These are phyloP conservation scores for Filobasidium floriforme DNA, from an alignment of 768 basidiomycete genomes.

Conservation along the genomic window DNA sequence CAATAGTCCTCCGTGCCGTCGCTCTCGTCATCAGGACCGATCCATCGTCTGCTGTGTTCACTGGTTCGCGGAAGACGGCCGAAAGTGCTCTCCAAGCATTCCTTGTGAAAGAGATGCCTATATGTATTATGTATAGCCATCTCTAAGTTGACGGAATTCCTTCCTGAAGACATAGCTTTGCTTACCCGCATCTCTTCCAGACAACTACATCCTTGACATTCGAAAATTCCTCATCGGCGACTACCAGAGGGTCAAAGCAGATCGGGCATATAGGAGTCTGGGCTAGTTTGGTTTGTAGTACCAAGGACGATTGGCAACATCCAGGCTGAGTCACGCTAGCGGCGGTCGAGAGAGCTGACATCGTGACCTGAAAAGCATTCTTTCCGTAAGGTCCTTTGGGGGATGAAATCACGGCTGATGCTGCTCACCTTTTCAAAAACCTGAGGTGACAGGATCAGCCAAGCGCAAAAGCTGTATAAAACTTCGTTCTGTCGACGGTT, in stretches of 20 bases:
- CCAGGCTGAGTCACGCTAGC: not conserved
- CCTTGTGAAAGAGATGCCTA: not conserved
- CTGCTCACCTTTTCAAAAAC: no score
- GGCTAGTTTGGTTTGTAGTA: not conserved
- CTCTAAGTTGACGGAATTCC: no score
- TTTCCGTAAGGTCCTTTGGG: no score
- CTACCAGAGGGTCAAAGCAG: not conserved
- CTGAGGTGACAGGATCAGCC: no score
- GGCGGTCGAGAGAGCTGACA: not conserved
- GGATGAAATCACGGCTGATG: no score
- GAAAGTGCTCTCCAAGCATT: not conserved
- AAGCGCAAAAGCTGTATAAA: no score
- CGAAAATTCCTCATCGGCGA: not conserved
- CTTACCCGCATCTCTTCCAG: not conserved
- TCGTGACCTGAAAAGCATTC: not conserved
- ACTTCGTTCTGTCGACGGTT: no score
- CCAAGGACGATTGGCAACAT: not conserved
- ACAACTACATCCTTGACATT: not conserved
- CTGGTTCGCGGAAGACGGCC: no score
- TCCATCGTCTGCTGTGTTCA: no score
- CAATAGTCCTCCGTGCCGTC: not conserved
- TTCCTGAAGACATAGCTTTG: not conserved
- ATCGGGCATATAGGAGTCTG: not conserved
- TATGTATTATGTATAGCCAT: no score
- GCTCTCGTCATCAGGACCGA: not conserved